phyloP scores from a whole-genome alignment of 805 yeast genomes.

The Saccharomycopsis fermentans region DNA sequence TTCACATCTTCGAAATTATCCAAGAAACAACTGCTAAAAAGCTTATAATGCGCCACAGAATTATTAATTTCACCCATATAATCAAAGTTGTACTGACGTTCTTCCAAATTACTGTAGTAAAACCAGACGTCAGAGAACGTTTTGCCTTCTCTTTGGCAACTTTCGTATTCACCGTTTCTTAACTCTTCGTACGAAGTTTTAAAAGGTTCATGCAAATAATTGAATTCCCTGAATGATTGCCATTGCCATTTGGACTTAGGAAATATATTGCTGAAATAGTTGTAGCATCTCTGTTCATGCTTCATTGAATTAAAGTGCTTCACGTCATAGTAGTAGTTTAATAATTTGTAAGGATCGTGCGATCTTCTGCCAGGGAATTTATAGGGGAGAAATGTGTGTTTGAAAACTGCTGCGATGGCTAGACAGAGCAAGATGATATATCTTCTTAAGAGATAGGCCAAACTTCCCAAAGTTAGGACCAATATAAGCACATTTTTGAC shows the following conservation, averaged over 20 bases:
- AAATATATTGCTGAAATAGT: slow-evolving; percentile 12
- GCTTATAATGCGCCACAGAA: slow-evolving; percentile 18
- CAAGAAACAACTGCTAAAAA: slow-evolving; percentile 17
- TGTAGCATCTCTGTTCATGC: slow-evolving; percentile 13
- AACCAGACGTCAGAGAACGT: slow-evolving; percentile 18
- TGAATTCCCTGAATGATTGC: slow-evolving; percentile 11
- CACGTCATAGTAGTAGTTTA: slow-evolving; percentile 12
- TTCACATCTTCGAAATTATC: slow-evolving; percentile 2
- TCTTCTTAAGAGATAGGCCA: neutral
- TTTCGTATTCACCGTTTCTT: slow-evolving; percentile 11
- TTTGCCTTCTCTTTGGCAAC: slow-evolving; percentile 11
- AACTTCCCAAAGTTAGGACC: neutral
- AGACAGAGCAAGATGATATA: slow-evolving; percentile 1
- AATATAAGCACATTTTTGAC: neutral
- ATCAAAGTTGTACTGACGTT: slow-evolving; percentile 14
- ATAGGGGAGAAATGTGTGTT: slow-evolving; percentile 11
- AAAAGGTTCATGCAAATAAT: slow-evolving; percentile 15
- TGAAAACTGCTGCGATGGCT: slow-evolving; percentile 8
- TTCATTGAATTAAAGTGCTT: slow-evolving; percentile 8
- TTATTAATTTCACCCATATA: slow-evolving; percentile 13
- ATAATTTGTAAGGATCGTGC: slow-evolving; percentile 12
- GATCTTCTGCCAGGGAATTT: slow-evolving; percentile 10
- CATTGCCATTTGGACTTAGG: slow-evolving; percentile 17
- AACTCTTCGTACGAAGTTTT: slow-evolving; percentile 16
- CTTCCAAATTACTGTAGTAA: slow-evolving; percentile 15